Evolutionary conservation across 805 yeast species (phyloP).

Genomic region (Suhomyces xylopsoci): DNA sequence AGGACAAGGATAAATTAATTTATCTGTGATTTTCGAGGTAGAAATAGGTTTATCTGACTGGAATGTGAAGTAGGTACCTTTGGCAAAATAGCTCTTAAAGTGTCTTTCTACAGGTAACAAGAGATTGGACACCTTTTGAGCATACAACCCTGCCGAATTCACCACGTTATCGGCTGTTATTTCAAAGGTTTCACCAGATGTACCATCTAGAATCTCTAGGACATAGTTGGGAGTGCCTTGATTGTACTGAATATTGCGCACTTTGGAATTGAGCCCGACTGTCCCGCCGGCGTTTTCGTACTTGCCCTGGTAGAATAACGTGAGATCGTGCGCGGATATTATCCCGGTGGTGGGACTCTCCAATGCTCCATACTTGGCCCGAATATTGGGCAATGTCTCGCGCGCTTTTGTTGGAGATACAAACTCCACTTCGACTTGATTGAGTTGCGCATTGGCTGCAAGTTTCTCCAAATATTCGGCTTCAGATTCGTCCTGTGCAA

Average conservation of each 20-base stretch:
- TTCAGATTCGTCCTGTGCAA: slow-evolving; percentile 73
- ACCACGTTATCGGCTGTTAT: slow-evolving; percentile 57
- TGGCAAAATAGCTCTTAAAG: slow-evolving; percentile 63
- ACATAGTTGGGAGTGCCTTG: slow-evolving; percentile 18
- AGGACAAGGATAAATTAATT: slow-evolving; percentile 68
- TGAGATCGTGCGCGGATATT: slow-evolving; percentile 72
- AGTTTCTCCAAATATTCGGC: slow-evolving; percentile 55
- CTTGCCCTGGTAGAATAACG: slow-evolving; percentile 53
- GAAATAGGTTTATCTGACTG: slow-evolving; percentile 43
- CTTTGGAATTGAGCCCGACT: slow-evolving; percentile 59
- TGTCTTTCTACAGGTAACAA: slow-evolving; percentile 63
- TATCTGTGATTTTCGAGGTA: slow-evolving; percentile 23
- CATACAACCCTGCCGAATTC: slow-evolving; percentile 78
- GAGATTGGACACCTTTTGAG: slow-evolving; percentile 68
- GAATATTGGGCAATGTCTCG: slow-evolving; percentile 61
- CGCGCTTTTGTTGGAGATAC: slow-evolving; percentile 45
- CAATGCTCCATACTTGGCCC: slow-evolving; percentile 58
- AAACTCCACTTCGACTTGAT: slow-evolving; percentile 59
- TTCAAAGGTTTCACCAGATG: slow-evolving; percentile 27
- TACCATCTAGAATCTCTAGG: slow-evolving; percentile 26
- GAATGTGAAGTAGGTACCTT: slow-evolving; percentile 77
- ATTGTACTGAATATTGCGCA: slow-evolving; percentile 37
- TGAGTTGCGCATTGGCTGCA: slow-evolving; percentile 44
- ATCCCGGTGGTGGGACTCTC: slow-evolving; percentile 85
- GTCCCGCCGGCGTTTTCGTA: slow-evolving; percentile 64